Percentiles rank a stretch among this genome's conserved stretches.
Evolutionary conservation across 73 alveolate genomes (phyloP).

Genomic region (Paramecium biaurelia): DNA sequence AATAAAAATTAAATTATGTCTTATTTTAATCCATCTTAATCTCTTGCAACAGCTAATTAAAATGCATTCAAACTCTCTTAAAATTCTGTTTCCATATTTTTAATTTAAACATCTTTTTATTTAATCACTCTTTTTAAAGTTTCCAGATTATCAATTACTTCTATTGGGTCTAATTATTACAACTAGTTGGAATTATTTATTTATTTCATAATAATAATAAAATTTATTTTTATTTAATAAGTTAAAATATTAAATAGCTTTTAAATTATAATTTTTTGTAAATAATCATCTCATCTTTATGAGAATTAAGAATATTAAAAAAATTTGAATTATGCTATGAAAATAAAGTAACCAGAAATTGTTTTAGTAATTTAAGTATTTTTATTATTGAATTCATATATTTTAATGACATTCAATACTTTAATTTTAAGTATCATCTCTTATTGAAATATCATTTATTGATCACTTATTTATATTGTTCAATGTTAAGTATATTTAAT

Average conservation of each 20-base stretch:
- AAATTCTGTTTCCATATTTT: slow-evolving; percentile 24
- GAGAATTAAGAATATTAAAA: neutral
- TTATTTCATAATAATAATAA: neutral
- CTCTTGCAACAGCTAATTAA: slow-evolving; percentile 29
- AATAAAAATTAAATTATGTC: neutral
- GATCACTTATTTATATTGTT: neutral
- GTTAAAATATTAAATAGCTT: neutral
- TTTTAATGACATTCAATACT: neutral
- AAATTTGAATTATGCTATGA: neutral
- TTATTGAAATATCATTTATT: neutral
- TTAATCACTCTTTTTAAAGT: neutral
- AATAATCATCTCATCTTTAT: neutral
- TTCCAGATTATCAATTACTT: neutral
- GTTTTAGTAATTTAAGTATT: no score
- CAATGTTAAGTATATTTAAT: neutral
- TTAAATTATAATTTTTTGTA: neutral
- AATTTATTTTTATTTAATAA: neutral
- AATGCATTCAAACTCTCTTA: neutral
- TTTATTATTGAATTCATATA: no score
- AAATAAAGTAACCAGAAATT: neutral
- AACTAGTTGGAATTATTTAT: neutral
- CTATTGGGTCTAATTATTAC: slow-evolving; percentile 1
- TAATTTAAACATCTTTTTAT: neutral
- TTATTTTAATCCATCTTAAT: slow-evolving; percentile 18
- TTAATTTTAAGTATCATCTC: neutral